Base-by-base conservation (phyloP, 345 rosid species). In the Gynandropsis gynandra region DNA sequence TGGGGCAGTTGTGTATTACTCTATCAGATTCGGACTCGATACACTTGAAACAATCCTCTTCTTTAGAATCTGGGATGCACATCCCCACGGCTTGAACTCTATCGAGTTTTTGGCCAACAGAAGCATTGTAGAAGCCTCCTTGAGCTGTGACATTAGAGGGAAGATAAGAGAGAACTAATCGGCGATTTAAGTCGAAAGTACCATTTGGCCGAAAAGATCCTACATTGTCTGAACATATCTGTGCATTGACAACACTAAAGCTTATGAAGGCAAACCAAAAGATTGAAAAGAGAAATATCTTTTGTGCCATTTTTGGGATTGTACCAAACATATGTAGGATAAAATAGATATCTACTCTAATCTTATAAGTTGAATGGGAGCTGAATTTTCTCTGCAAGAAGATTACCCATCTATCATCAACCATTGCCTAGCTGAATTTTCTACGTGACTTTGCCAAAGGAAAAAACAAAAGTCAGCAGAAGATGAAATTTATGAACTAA, bases 131-230 rank as follows among this genome's bases (percentile, higher is more conserved):
- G 42, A 35, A 27, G 3, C 39, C 38, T 4, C 11, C 18, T n/a
- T 1, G 16, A 18, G 48, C 37, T 18, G 31, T 29, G 42, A 51
- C 42, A 31, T 49, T 18, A 12, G 61, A 41, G 18, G 47, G 19
- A 27, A 65, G 62, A 46, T 53, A 45, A 4, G 66, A 61, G 15
- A 61, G 42, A 4, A 60, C 16, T 9, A 16, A 3, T 4, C 34
- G 7, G 16, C 63, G 71, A 38, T 67, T 67, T 16, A n/a, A 11
- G 12, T 41, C 52, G 57, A 46, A 62, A 9, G 51, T 12, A 52
- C 43, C 53, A 43, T 71, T 56, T 13, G 34, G 33, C 29, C 49
- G 32, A 50, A 42, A 70, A 48, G 7, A 39, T 17, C 33, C 10
- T 45, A 16, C 5, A 38, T 24, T 0, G 46, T 48, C n/a, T 47